Percentiles rank a stretch among this genome's conserved stretches.
phyloP scores from a whole-genome alignment of 345 rosid species.

The Raphanus sativus region DNA sequence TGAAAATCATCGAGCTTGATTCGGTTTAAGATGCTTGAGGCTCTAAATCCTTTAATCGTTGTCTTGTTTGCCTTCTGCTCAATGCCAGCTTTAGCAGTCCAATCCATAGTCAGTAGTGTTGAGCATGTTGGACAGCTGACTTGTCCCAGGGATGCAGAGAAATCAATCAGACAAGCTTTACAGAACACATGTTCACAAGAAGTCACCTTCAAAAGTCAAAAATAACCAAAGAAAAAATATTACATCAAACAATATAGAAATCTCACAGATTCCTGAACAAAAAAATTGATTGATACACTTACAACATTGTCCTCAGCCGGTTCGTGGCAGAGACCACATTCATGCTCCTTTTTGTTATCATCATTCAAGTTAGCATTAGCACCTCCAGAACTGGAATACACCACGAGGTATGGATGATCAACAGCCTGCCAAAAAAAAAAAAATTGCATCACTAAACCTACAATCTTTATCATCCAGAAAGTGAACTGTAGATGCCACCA shows the following conservation, averaged over 20 bases:
- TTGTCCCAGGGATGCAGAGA: slow-evolving; percentile 60
- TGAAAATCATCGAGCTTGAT: slow-evolving; percentile 75
- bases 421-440: slow-evolving; percentile 62
- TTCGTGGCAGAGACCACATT: slow-evolving; percentile 80
- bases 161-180: slow-evolving; percentile 80
- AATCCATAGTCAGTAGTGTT: slow-evolving; percentile 67
- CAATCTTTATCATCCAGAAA: background rate
- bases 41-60: slow-evolving; percentile 67
- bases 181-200: slow-evolving; percentile 83
- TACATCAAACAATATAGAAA: background rate
- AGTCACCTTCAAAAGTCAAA: slow-evolving; percentile 58
- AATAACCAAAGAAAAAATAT: background rate
- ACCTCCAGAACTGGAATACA: slow-evolving; percentile 57
- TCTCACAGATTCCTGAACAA: slow-evolving; percentile 1
- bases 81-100: slow-evolving; percentile 48
- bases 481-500: slow-evolving; percentile 17
- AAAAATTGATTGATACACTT: slow-evolving; percentile 34
- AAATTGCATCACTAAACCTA: slow-evolving; percentile 24
- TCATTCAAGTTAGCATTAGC: slow-evolving; percentile 40
- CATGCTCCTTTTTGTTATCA: slow-evolving; percentile 43
- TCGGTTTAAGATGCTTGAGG: slow-evolving; percentile 90
- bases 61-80: slow-evolving; percentile 56
- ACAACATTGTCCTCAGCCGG: slow-evolving; percentile 81
- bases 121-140: slow-evolving; percentile 85
- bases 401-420: slow-evolving; percentile 97